Base-by-base conservation (phyloP, 2,329 filamentous ascomycete species). In the Penicillium rolfsii region DNA sequence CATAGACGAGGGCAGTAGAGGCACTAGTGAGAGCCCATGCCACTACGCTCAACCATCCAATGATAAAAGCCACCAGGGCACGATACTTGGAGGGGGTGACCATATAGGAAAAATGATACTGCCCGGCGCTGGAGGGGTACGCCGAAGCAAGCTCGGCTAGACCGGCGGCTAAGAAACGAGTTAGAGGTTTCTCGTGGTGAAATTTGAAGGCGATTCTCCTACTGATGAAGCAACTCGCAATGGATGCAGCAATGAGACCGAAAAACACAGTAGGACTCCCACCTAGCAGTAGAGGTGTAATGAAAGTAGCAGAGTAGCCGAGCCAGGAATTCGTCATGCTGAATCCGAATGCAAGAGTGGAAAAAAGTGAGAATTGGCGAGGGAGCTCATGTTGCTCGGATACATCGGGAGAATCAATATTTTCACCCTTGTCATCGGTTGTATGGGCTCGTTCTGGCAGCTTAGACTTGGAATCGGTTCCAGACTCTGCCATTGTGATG, bases 321-420 rank as follows among this genome's bases (percentile, higher is more conserved):
- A 73, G 50, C 73, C 74, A 76, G 12, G 71, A 71, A 57, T 74
- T 76, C 2, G 71, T 74, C 35, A 74, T 70, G 26, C 58, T 65
- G 41, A 72, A 73, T 9, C 65, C 70, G 7, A 74, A 59, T 5
- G 69, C 64, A 12, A 73, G 35, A 5, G 65, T 64, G 0, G 71
- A 71, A 8, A 70, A 53, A 26, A 63, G 45, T 3, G 59, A 61
- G 24, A 61, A 61, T 49, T 50, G 57, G 16, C 28, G 41, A 41
- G 35, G 50, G 5, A 59, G 57, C 16, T 48, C 45, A 30, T 48
- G 16, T 33, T 2, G 40, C 40, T 41, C 40, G 11, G 11, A 19
- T 4, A 3, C 22, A 11, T 3, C 1, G n/a, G 7, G n/a, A 41
- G 40, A 19, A 22, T 41, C n/a, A 3, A 1, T 8, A 22, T 41